Conservation (phyloP, 768 basidiomycete species). For the Russula brevipes region DNA sequence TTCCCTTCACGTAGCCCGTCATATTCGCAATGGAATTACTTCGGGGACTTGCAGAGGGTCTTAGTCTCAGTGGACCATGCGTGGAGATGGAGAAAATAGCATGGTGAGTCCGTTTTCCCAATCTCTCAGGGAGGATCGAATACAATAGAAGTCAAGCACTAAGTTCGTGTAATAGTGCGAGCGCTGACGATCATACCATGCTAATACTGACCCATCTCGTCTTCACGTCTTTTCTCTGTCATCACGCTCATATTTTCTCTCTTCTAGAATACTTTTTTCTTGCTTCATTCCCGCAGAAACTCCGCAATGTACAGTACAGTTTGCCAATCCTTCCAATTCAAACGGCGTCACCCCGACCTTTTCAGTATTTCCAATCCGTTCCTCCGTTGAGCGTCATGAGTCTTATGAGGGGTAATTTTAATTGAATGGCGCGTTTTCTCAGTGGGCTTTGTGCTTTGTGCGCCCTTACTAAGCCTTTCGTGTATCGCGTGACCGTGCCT, state of each 20-base stretch:
- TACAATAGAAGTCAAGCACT: constrained; percentile 90
- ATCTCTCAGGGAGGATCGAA: constrained; percentile 48
- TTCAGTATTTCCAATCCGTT: neutral
- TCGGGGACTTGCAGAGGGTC: neutral
- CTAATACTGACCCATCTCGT: constrained; percentile 65
- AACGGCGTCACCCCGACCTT: neutral
- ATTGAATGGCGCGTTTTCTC: neutral
- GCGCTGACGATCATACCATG: constrained; percentile 74
- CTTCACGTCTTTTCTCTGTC: constrained; percentile 27
- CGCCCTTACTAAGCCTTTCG: constrained; percentile 6
- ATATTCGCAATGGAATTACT: neutral
- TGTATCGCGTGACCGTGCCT: constrained; percentile 3
- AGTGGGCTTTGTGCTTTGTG: neutral
- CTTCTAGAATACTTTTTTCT: neutral
- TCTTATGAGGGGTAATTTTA: neutral
- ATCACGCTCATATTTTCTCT: constrained; percentile 2
- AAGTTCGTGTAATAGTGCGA: constrained; percentile 47
- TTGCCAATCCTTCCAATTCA: neutral
- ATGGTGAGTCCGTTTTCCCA: constrained; percentile 35
- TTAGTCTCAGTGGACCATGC: neutral
- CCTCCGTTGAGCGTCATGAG: neutral
- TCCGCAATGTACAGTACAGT: neutral
- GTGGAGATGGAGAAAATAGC: neutral
- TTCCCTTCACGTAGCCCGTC: neutral
- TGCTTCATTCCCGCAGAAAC: neutral